A percentile compares a stretch with the other conserved stretches of the same genome.
Conservation (phyloP, 1,284 basidiomycete genomes). For the Sporisorium graminicola region DNA sequence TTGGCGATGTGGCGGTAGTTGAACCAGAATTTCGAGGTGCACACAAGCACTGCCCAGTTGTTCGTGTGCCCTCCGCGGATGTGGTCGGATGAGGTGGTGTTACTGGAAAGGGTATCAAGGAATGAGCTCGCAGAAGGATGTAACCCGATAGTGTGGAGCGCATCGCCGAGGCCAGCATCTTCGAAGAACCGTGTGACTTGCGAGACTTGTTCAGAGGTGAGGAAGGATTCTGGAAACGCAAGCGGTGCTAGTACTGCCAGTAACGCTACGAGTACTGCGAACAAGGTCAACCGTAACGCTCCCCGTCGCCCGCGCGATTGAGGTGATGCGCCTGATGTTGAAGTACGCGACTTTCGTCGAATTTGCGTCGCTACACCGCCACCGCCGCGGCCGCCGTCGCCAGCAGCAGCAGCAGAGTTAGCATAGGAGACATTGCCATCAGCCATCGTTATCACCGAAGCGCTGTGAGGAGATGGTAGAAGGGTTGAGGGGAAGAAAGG, state of each 20-base stretch:
- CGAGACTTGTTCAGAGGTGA: conserved; percentile 22
- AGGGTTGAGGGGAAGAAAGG: background rate
- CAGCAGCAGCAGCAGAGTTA: background rate
- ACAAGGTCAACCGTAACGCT: conserved; percentile 10
- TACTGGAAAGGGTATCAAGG: background rate
- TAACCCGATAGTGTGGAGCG: background rate
- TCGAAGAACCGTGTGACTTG: conserved; percentile 52
- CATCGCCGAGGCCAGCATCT: conserved; percentile 3
- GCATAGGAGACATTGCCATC: background rate
- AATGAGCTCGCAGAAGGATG: background rate
- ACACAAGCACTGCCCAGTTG: conserved; percentile 98
- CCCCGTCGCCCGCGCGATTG: background rate
- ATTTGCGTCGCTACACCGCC: background rate
- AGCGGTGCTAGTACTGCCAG: conserved; percentile 17
- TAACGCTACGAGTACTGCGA: conserved; percentile 6
- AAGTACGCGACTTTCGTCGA: conserved; percentile 3
- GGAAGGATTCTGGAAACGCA: conserved; percentile 33
- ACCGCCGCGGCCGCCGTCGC: too few species aligned
- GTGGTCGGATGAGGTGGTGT: background rate
- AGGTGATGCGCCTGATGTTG: background rate
- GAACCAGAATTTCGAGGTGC: conserved; percentile 96
- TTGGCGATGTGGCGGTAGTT: conserved; percentile 99
- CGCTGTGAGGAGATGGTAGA: background rate
- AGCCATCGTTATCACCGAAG: background rate
- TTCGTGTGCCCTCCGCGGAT: conserved; percentile 74